Base-by-base conservation (phyloP, 148 eudicot species). In the Camellia japonica region DNA sequence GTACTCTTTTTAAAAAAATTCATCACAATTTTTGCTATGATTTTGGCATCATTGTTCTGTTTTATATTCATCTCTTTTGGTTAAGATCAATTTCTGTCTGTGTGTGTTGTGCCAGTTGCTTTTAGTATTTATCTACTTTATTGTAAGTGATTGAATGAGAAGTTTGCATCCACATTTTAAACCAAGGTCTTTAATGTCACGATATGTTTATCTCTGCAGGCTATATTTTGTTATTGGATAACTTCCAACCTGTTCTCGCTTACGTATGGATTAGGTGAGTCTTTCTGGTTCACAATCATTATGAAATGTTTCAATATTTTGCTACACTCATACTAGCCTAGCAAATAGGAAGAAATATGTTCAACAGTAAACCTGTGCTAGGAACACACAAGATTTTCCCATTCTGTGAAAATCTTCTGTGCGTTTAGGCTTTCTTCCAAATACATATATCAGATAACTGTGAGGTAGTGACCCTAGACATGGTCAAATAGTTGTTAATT, bases 141-240 rank as follows among this genome's bases (percentile, higher is more conserved):
- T 64, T 64, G 42, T 46, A 15, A 42, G 72, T 44, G 10, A 54
- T 56, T 59, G 18, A 51, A 76, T 76, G 46, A 47, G 41, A 62
- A 41, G 38, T 56, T 75, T 6, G 42, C n/a, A 7, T 63, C 14
- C 42, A 8, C 5, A 49, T 19, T 51, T 77, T 11, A 11, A 68
- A 66, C 49, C 61, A 51, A n/a, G 61, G 74, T 41, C 51, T 66
- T 55, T 62, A 1, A 56, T 58, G 52, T 76, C 12, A 52, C 0
- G 41, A 56, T 72, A 38, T 59, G 20, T 75, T 46, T 30, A n/a
- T 84, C 19, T 75, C 13, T 86, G 86, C 94, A 96, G 99, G 99
- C 97, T 80, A 82, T 96, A 71, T 96, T 93, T 80, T 96, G 91
- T 79, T 96, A 96, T 78, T 96, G 99, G 99, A 80, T 96, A 74